Base-by-base conservation (phyloP, 176 grass and related monocot species). In the Tillandsia fasciculata region DNA sequence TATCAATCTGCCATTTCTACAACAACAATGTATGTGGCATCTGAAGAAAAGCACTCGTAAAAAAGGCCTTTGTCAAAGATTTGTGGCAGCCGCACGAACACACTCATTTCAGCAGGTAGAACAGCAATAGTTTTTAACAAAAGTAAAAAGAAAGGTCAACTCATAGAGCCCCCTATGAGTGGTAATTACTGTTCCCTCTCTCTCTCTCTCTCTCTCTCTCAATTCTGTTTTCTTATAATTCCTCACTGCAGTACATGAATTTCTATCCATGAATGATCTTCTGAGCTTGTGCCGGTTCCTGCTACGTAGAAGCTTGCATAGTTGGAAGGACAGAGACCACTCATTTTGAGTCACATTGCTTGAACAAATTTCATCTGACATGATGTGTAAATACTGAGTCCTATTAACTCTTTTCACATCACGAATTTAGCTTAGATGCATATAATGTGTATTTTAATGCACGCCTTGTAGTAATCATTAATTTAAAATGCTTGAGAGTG, bases 221-320 rank as follows among this genome's bases (percentile, higher is more conserved):
- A 23, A 23, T 61, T 3, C 56, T 61, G n/a, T 59, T 59, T 59
- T 20, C 56, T 22, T 59, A 18, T 59, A 59, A 10, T 59, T 57
- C 56, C 56, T 59, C 56, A 10, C 18, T n/a, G 56, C 4, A 10
- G 0, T 59, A 15, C 56, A 22, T 59, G 17, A n/a, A 61, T 61
- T 15, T 61, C 56, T 23, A 23, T n/a, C 8, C 15, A 20, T 10
- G 3, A n/a, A 49, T 67, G 13, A 14, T 17, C 26, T 67, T 12
- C 49, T 2, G 17, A 17, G 65, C 11, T n/a, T 15, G 13, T 53
- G 29, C 76, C 56, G 54, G 54, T 50, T 70, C 80, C 85, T 87
- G 81, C 81, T 77, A 26, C 23, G 69, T 74, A 66, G 81, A 78
- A 78, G 50, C 76, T 29, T 10, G 66, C 65, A 64, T 50, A 71